Evolutionary conservation across 495 filamentous ascomycete species (phyloP).

Genomic region (Tetracladium setigerum): DNA sequence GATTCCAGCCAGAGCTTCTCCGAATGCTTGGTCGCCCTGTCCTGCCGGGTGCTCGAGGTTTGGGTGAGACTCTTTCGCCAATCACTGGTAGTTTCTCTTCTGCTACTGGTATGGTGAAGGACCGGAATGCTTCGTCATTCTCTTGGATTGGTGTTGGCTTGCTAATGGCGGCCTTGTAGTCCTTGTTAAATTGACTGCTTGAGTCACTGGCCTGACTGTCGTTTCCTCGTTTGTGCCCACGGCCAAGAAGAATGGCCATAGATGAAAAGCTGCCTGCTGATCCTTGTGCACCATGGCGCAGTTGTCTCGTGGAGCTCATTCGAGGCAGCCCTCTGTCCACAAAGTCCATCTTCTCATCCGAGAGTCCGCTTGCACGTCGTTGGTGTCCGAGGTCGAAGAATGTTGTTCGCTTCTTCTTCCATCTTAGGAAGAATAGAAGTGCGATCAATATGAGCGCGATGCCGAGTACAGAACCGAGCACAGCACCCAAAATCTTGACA

Average conservation of each 20-base stretch:
- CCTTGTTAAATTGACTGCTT: constrained; percentile 39
- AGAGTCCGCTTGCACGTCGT: constrained; percentile 39
- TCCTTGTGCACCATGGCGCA: constrained; percentile 36
- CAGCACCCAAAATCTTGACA: constrained; percentile 61
- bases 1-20: constrained; percentile 53
- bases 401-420: constrained; percentile 37
- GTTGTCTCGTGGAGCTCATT: constrained; percentile 27
- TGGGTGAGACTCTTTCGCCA: constrained; percentile 14
- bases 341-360: constrained; percentile 43
- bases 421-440: constrained; percentile 61
- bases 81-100: constrained; percentile 35
- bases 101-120: constrained; percentile 14
- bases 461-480: constrained; percentile 71
- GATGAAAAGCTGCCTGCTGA: constrained; percentile 46
- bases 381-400: constrained; percentile 38
- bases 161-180: constrained; percentile 47
- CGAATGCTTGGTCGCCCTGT: constrained; percentile 26
- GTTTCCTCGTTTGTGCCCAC: constrained; percentile 37
- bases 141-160: constrained; percentile 39
- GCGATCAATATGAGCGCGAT: constrained; percentile 60
- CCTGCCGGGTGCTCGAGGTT: constrained; percentile 4
- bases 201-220: constrained; percentile 36
- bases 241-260: constrained; percentile 48
- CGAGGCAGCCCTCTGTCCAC: constrained; percentile 42
- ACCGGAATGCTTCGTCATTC: background rate